Conservation (phyloP, 2,329 filamentous ascomycete species). For the Ophiocordyceps camponoti-saundersi region DNA sequence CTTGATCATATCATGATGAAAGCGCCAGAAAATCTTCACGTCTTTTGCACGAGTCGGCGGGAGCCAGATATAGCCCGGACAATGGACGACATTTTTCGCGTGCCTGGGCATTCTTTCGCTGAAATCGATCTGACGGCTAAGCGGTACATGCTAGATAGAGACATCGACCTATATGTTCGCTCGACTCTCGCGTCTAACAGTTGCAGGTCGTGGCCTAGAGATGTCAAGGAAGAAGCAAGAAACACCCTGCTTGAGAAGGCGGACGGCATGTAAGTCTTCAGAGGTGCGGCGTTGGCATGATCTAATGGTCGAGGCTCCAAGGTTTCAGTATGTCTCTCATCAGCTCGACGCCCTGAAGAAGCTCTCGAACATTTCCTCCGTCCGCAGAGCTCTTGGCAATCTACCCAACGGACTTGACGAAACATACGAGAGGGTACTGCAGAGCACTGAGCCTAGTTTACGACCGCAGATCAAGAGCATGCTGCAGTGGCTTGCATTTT, state of each 20-base stretch:
- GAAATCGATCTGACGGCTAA: not conserved
- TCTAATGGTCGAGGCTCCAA: not conserved
- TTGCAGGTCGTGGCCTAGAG: not conserved
- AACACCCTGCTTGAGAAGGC: not conserved
- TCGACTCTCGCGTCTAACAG: not conserved
- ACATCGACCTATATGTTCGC: not conserved
- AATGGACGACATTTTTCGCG: not conserved
- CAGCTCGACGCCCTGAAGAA: not conserved
- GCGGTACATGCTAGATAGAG: not conserved
- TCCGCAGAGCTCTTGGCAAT: not conserved
- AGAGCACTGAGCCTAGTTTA: not conserved
- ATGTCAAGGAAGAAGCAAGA: not conserved
- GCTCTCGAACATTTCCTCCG: not conserved
- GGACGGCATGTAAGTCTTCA: not conserved
- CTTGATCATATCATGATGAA: not conserved
- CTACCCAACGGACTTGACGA: slow-evolving; percentile 2
- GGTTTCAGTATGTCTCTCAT: not conserved
- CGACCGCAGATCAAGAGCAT: not conserved
- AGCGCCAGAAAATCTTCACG: slow-evolving; percentile 1
- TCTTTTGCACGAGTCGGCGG: slow-evolving; percentile 2
- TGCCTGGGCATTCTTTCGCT: not conserved
- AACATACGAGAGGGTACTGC: slow-evolving; percentile 2
- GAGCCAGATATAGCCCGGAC: slow-evolving; percentile 1
- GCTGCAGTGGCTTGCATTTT: slow-evolving; percentile 3
- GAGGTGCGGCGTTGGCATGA: not conserved